phyloP scores from a whole-genome alignment of 345 rosid genomes.

The Hevea brasiliensis region DNA sequence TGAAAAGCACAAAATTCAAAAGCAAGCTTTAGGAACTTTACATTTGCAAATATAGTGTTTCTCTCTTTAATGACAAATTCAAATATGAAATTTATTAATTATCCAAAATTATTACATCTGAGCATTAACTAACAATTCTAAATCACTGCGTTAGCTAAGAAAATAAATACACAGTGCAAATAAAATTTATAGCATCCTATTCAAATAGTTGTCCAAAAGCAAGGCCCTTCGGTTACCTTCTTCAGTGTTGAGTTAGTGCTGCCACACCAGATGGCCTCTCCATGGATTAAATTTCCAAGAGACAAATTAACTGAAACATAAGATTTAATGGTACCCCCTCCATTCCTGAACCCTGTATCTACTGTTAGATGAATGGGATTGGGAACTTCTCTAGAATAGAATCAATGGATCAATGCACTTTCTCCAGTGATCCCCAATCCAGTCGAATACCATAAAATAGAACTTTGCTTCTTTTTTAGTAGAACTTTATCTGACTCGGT shows the following conservation, averaged over 20 bases:
- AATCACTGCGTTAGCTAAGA: neutral
- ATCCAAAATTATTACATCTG: neutral
- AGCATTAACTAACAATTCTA: neutral
- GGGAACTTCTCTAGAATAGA: constrained; percentile 82
- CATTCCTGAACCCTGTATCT: constrained; percentile 80
- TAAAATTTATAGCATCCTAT: neutral
- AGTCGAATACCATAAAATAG: constrained; percentile 99
- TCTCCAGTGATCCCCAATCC: constrained; percentile 89
- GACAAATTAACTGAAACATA: constrained; percentile 70
- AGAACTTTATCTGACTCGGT: too few species aligned
- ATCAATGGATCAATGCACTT: constrained; percentile 90
- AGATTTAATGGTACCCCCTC: constrained; percentile 78
- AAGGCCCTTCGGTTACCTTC: constrained; percentile 50
- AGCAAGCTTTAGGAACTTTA: neutral
- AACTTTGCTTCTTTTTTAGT: too few species aligned
- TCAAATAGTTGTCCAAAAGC: neutral
- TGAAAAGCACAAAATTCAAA: neutral
- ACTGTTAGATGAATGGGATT: constrained; percentile 86
- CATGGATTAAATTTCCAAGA: too few species aligned
- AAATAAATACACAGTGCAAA: neutral
- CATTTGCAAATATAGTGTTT: neutral
- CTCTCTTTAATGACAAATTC: neutral
- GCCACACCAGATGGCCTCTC: constrained; percentile 99
- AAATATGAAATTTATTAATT: neutral
- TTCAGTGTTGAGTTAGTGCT: constrained; percentile 96